These are phyloP conservation scores for Diplotaxis tenuifolia DNA, from an alignment of 345 rosid genomes.

Conservation along the genomic window DNA sequence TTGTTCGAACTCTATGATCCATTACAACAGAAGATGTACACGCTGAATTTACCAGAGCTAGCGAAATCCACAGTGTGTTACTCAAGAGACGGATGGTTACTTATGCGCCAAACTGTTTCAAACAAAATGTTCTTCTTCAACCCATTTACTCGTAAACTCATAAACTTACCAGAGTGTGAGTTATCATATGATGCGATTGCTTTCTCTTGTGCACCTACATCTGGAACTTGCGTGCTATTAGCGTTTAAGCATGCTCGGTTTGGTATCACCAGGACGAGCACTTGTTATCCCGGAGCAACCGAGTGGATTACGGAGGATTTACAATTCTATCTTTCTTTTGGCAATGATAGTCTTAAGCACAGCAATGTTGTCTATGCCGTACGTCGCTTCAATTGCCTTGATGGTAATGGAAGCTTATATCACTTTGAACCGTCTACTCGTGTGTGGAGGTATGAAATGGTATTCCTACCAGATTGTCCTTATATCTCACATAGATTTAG, in stretches of 20 bases:
- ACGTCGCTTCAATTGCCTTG: constrained; percentile 12
- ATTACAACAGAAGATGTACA: not conserved
- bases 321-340: not conserved
- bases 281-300: not conserved
- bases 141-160: not conserved
- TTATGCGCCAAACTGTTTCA: not conserved
- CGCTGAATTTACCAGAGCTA: not conserved
- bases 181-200: not conserved
- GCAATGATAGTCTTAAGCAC: not conserved
- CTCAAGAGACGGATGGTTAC: not conserved
- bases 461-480: not conserved
- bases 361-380: constrained; percentile 11
- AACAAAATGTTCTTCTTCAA: not conserved
- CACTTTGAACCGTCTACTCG: constrained; percentile 3
- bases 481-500: not conserved
- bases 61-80: not conserved
- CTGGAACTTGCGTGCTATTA: not conserved
- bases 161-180: not conserved
- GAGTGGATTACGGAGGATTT: not conserved
- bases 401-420: not conserved
- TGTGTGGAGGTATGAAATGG: not conserved
- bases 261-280: not conserved
- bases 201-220: not conserved
- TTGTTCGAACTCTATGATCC: not conserved
- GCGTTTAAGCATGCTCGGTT: not conserved